Conservation (phyloP, 805 yeast species). For the Dipodascus albidus region DNA sequence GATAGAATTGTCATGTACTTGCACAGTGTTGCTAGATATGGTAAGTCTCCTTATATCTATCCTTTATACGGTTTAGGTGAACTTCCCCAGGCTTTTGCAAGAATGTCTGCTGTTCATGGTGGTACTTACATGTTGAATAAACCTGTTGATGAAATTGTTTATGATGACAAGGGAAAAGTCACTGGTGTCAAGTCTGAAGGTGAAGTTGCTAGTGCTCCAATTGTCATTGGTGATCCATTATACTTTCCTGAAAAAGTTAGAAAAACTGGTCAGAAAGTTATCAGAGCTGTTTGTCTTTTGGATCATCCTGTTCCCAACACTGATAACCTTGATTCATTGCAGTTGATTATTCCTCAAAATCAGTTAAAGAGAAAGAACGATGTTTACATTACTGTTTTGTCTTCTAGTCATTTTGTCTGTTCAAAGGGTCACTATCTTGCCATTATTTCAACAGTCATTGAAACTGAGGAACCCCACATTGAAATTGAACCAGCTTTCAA, state of each 20-base stretch:
- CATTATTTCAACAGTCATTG: constrained; percentile 86
- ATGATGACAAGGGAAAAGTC: constrained; percentile 60
- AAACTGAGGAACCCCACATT: constrained; percentile 82
- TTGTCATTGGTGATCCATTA: constrained; percentile 95
- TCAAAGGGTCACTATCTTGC: constrained; percentile 86
- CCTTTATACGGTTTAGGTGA: constrained; percentile 97
- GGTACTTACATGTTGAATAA: constrained; percentile 98
- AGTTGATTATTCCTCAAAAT: constrained; percentile 92
- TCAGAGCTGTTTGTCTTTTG: constrained; percentile 78
- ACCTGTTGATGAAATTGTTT: constrained; percentile 82
- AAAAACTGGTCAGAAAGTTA: constrained; percentile 61
- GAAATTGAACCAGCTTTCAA: constrained; percentile 93
- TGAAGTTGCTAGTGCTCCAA: constrained; percentile 83
- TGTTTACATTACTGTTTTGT: constrained; percentile 84
- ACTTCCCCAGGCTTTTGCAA: constrained; percentile 97
- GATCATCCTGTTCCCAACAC: constrained; percentile 85
- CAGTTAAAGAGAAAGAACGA: constrained; percentile 89
- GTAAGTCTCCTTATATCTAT: constrained; percentile 91
- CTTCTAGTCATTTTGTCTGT: constrained; percentile 81
- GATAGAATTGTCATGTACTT: constrained; percentile 79
- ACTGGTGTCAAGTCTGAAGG: constrained; percentile 84
- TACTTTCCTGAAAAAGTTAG: constrained; percentile 81
- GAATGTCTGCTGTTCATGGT: constrained; percentile 93
- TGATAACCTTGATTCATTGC: constrained; percentile 74
- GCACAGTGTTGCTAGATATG: constrained; percentile 86